phyloP scores from a whole-genome alignment of 208 protist genomes.

The Wallacemonas sp. region DNA sequence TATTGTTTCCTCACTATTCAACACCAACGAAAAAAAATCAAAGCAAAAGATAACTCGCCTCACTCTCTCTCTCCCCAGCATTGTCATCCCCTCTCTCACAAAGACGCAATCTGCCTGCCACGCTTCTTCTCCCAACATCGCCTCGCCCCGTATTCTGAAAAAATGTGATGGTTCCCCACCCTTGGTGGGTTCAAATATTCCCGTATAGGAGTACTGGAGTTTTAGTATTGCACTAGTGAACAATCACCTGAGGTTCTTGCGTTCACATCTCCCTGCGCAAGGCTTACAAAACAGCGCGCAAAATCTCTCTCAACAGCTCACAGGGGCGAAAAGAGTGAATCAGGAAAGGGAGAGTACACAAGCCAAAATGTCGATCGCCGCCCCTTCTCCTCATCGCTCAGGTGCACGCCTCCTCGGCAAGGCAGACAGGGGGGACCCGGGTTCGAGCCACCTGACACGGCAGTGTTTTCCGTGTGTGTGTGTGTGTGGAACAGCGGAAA shows the following conservation, averaged over 20 bases:
- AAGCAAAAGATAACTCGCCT: background rate
- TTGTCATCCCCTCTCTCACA: background rate
- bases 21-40: conserved; percentile 6
- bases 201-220: conserved; percentile 63
- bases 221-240: conserved; percentile 70
- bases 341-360: background rate
- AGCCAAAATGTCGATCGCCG: too few species aligned
- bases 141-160: background rate
- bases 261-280: conserved; percentile 92
- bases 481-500: background rate
- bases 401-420: too few species aligned
- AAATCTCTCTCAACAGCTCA: background rate
- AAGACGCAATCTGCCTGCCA: background rate
- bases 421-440: background rate
- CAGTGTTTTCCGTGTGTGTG: background rate
- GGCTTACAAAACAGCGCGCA: conserved; percentile 34
- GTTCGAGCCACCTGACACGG: background rate
- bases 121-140: background rate
- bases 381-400: too few species aligned
- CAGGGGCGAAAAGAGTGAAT: background rate
- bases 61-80: background rate
- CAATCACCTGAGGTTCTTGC: conserved; percentile 91
- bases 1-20: background rate
- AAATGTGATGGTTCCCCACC: conserved; percentile 25
- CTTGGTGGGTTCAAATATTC: conserved; percentile 57